phyloP scores from a whole-genome alignment of 2,329 filamentous ascomycete genomes.

The Aspergillus sp. region DNA sequence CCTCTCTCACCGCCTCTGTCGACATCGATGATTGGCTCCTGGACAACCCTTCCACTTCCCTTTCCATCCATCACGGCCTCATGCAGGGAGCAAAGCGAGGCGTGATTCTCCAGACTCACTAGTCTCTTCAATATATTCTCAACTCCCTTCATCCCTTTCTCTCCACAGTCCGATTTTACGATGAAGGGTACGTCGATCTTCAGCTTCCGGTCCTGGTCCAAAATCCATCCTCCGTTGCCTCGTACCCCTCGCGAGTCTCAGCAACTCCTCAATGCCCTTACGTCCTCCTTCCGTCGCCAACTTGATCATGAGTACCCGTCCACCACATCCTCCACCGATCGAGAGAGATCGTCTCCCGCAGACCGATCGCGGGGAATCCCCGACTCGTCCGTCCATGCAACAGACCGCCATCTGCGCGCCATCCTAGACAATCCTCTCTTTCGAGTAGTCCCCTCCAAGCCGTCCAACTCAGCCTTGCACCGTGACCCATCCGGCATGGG shows the following conservation, averaged over 20 bases:
- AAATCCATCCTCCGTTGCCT: conserved; percentile 52
- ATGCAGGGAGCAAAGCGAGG: not conserved
- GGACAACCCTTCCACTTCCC: too few species aligned
- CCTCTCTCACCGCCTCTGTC: not conserved
- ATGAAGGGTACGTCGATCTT: conserved; percentile 55
- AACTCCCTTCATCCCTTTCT: not conserved
- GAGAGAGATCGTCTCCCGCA: not conserved
- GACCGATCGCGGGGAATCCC: conserved; percentile 14
- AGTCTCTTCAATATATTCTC: not conserved
- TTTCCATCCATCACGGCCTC: not conserved
- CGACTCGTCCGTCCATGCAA: conserved; percentile 30
- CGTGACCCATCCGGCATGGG: conserved; percentile 13
- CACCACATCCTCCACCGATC: conserved; percentile 13
- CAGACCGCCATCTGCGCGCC: conserved; percentile 37
- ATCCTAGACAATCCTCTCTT: conserved; percentile 45
- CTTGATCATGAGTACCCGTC: conserved; percentile 59
- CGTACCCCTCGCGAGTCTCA: conserved; percentile 58
- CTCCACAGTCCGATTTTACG: conserved; percentile 14
- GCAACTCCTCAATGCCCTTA: conserved; percentile 60
- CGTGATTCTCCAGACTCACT: not conserved
- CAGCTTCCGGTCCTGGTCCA: conserved; percentile 51
- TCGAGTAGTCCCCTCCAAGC: conserved; percentile 35
- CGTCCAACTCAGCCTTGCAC: conserved; percentile 19
- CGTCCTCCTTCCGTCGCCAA: conserved; percentile 62
- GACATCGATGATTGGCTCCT: not conserved